Conservation (phyloP, 805 yeast species). For the Teunomyces stri region DNA sequence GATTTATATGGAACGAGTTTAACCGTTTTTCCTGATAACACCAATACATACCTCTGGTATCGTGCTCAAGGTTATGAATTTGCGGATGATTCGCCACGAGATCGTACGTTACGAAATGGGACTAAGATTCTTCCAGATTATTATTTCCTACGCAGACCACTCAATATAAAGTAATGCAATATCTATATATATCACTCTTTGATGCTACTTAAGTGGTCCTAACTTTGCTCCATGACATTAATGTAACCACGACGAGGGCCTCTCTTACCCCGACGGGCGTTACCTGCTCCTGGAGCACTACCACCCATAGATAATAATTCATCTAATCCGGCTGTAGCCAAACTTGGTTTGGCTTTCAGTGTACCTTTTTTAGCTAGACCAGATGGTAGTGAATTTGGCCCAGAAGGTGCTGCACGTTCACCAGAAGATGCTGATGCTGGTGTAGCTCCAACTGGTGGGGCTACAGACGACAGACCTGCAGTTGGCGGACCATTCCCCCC, state of each 20-base stretch:
- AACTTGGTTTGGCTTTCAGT: constrained; percentile 13
- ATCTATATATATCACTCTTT: neutral
- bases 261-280: constrained; percentile 25
- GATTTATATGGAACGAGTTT: constrained; percentile 33
- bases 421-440: constrained; percentile 10
- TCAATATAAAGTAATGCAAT: neutral
- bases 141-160: constrained; percentile 26
- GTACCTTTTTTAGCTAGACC: constrained; percentile 1
- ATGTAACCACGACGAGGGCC: constrained; percentile 51
- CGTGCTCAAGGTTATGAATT: constrained; percentile 33
- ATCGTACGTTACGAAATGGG: constrained; percentile 39
- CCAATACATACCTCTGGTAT: constrained; percentile 45
- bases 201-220: neutral
- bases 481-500: constrained; percentile 4
- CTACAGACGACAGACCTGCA: constrained; percentile 7
- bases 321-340: constrained; percentile 42
- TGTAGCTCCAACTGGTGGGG: constrained; percentile 11
- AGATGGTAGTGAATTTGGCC: constrained; percentile 7
- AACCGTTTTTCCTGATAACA: constrained; percentile 52
- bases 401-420: constrained; percentile 5
- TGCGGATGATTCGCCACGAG: constrained; percentile 45
- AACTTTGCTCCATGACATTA: constrained; percentile 50
- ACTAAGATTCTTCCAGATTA: constrained; percentile 41
- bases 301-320: constrained; percentile 36
- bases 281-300: constrained; percentile 14